Base-by-base conservation (phyloP, 2,329 filamentous ascomycete genomes). In the Aureobasidium sp. region DNA sequence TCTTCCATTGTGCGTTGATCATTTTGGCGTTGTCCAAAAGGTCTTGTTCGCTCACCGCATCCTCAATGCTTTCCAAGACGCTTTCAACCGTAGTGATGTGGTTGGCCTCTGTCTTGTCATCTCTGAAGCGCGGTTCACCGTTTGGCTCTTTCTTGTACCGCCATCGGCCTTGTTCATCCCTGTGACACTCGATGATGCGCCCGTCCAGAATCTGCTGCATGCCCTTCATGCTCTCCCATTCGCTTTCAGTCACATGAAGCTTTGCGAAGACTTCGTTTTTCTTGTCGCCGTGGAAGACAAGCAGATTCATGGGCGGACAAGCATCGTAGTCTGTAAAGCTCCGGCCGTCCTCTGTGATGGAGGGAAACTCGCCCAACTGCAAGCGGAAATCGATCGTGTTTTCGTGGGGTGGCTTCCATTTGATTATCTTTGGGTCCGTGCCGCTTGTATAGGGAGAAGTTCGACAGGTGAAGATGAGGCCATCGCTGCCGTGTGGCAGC, bases 331-430 rank as follows among this genome's bases (percentile, higher is more conserved):
- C 91, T 51, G 81, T 70, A 66, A 79, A 81, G 37, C 82, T 73
- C 19, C 85, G 86, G 19, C 89, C 86, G 35, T 84, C 82, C 47
- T 83, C 82, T 67, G 94, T 88, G 17, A 31, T 37, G 8, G 79
- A 70, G 0, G 88, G 88, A 68, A 96, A 97, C 13, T 82, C 79
- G 58, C 74, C 77, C 45, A 99, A 81, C 55, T 83, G 83, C 67
- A 97, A 81, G 43, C 88, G 83, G 73, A 96, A 96, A 72, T 99
- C 94, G 66, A 99, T 85, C 0, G 91, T 95, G 76, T 99, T 99
- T 73, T 99, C 94, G 65, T 89, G 81, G 4, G 90, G 90, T 0
- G 93, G 91, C 75, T 99, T 99, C 94, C 94, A 99, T 74, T 99
- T 99, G 40, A 99, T 79, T 64, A 96, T 99, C 72, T 96, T 87